Conservation (phyloP, 2,329 filamentous ascomycete species). For the Trichoderma pleuroti region DNA sequence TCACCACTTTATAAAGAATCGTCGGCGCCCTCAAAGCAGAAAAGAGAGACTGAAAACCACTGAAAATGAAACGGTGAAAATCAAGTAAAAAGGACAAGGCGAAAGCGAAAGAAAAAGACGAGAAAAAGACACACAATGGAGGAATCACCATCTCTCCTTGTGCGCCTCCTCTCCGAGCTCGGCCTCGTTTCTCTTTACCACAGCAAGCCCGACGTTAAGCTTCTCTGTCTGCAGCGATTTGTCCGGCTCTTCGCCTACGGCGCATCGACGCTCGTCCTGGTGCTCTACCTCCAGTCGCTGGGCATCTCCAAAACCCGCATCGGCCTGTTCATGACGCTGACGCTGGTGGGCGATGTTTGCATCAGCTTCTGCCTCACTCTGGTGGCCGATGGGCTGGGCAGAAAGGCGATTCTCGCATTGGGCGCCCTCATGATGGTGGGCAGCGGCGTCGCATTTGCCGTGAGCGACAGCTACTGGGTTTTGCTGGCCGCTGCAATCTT, state of each 20-base stretch:
- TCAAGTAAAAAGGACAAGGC: not conserved
- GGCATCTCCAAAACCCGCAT: constrained; percentile 49
- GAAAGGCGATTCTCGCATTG: constrained; percentile 49
- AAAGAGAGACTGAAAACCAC: not conserved
- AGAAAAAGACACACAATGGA: not conserved
- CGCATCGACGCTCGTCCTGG: constrained; percentile 54
- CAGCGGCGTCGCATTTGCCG: constrained; percentile 55
- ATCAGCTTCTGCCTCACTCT: constrained; percentile 58
- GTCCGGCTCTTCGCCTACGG: constrained; percentile 63
- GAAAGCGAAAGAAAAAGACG: not conserved
- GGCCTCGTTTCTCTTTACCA: constrained; percentile 28
- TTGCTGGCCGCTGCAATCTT: constrained; percentile 55
- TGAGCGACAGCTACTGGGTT: constrained; percentile 53
- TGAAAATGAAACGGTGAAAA: not conserved
- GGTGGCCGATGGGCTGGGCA: constrained; percentile 56
- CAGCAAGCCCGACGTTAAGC: constrained; percentile 46
- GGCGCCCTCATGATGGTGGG: constrained; percentile 54
- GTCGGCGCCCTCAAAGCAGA: not conserved
- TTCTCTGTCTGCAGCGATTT: constrained; percentile 57
- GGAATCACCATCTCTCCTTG: not conserved
- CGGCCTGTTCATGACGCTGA: constrained; percentile 64
- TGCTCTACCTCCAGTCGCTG: constrained; percentile 51
- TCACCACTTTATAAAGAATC: not conserved
- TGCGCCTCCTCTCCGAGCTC: constrained; percentile 24
- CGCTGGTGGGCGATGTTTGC: constrained; percentile 55